Percentiles rank a stretch among this genome's conserved stretches.
phyloP scores from a whole-genome alignment of 345 rosid genomes.

The Eucalyptus pauciflora region DNA sequence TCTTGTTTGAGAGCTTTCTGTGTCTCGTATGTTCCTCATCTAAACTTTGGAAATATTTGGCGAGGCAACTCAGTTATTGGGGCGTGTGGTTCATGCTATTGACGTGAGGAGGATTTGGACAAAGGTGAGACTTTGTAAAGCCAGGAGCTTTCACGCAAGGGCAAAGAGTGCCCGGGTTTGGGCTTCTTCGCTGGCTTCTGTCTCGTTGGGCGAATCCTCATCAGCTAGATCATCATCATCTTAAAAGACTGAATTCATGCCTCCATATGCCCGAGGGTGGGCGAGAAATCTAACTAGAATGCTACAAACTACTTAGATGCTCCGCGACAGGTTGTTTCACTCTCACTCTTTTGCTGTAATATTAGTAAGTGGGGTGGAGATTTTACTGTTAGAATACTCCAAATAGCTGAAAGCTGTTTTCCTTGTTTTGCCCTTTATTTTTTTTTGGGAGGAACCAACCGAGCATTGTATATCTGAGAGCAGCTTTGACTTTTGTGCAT shows the following conservation, averaged over 20 bases:
- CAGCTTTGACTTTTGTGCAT: conserved; percentile 20
- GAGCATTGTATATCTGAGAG: conserved; percentile 50
- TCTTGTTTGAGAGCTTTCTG: conserved; percentile 51
- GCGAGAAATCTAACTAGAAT: not conserved
- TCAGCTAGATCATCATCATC: conserved; percentile 36
- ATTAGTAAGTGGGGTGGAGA: not conserved
- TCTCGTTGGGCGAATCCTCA: conserved; percentile 69
- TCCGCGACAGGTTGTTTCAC: not conserved
- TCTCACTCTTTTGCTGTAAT: not conserved
- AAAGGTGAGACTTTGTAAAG: conserved; percentile 58
- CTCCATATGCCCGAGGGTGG: not conserved
- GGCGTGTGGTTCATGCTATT: conserved; percentile 49
- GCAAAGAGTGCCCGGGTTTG: conserved; percentile 79
- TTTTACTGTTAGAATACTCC: not conserved
- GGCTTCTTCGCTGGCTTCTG: conserved; percentile 91
- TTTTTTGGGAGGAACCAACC: conserved; percentile 19
- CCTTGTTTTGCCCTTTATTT: conserved; percentile 10
- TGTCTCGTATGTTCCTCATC: conserved; percentile 38
- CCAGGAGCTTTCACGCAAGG: conserved; percentile 62
- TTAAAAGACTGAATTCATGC: not conserved
- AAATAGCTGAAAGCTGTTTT: conserved; percentile 11
- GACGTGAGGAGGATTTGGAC: conserved; percentile 86
- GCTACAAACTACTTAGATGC: not conserved
- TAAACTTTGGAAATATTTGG: conserved; percentile 83
- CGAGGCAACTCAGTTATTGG: conserved; percentile 69